phyloP scores from a whole-genome alignment of 352 stramenopile genomes.

The Plasmopara viticola region DNA sequence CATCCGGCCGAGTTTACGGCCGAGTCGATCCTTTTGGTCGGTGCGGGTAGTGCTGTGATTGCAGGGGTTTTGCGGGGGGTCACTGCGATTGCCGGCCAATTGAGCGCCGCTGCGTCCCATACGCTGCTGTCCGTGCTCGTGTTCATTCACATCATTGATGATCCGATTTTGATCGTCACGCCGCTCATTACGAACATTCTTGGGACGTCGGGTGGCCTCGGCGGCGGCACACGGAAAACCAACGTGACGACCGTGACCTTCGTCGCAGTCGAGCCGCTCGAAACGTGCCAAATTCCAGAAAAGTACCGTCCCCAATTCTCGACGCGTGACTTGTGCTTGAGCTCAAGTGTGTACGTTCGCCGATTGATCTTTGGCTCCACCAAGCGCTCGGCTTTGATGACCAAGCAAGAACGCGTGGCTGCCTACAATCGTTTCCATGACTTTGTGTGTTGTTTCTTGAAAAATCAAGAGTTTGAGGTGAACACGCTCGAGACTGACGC shows the following conservation, averaged over 20 bases:
- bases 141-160: conserved; percentile 24
- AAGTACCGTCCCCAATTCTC: conserved; percentile 18
- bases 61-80: conserved; percentile 16
- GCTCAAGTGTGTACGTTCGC: conserved; percentile 7
- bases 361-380: conserved; percentile 18
- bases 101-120: conserved; percentile 17
- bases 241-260: not conserved
- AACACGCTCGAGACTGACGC: conserved; percentile 10
- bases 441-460: conserved; percentile 24
- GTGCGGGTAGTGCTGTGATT: conserved; percentile 16
- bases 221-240: not conserved
- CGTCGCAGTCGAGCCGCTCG: conserved; percentile 6
- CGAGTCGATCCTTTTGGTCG: conserved; percentile 17
- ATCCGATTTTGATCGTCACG: conserved; percentile 25
- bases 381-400: conserved; percentile 16
- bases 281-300: conserved; percentile 14
- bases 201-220: conserved; percentile 4
- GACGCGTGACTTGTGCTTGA: conserved; percentile 21
- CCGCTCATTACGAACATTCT: conserved; percentile 21
- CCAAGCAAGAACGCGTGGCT: conserved; percentile 5
- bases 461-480: conserved; percentile 22
- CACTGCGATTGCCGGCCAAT: conserved; percentile 12
- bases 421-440: conserved; percentile 25
- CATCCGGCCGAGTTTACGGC: conserved; percentile 23
- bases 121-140: conserved; percentile 18